These are phyloP conservation scores for Syzygium oleosum DNA, from an alignment of 345 rosid species.

Conservation along the genomic window DNA sequence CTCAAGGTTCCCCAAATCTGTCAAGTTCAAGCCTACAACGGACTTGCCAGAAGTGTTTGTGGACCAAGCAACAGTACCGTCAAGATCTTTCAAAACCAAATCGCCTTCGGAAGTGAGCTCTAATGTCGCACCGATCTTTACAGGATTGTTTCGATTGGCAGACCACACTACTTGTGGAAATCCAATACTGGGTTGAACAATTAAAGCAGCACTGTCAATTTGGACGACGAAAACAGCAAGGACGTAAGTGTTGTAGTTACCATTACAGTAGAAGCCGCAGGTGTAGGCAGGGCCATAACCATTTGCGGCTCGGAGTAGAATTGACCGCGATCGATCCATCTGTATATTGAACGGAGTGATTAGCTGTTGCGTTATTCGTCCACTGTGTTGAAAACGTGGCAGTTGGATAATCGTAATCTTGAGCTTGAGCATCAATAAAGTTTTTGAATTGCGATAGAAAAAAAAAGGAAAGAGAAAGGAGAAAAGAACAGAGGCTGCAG, in stretches of 20 bases:
- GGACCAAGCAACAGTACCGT: conserved; percentile 9
- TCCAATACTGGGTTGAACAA: neutral
- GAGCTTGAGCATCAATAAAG: neutral
- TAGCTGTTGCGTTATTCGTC: no score
- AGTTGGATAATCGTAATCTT: neutral
- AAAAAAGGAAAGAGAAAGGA: neutral
- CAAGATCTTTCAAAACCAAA: conserved; percentile 7
- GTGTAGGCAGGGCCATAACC: no score
- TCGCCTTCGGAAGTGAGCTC: neutral
- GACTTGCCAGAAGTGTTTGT: neutral
- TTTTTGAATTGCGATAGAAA: neutral
- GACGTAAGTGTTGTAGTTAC: no score
- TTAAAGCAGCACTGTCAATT: accelerated
- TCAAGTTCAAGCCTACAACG: conserved; percentile 1
- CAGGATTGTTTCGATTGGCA: conserved; percentile 12
- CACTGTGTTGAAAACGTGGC: no score
- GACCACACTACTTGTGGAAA: conserved; percentile 17
- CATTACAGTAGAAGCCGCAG: no score
- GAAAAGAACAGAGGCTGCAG: neutral
- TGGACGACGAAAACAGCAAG: no score
- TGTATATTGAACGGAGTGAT: no score
- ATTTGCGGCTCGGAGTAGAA: no score
- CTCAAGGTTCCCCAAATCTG: neutral
- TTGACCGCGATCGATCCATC: no score
- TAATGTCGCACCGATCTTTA: neutral